These are phyloP conservation scores for Serendipita sp. DNA, from an alignment of 768 basidiomycete genomes.

Conservation along the genomic window DNA sequence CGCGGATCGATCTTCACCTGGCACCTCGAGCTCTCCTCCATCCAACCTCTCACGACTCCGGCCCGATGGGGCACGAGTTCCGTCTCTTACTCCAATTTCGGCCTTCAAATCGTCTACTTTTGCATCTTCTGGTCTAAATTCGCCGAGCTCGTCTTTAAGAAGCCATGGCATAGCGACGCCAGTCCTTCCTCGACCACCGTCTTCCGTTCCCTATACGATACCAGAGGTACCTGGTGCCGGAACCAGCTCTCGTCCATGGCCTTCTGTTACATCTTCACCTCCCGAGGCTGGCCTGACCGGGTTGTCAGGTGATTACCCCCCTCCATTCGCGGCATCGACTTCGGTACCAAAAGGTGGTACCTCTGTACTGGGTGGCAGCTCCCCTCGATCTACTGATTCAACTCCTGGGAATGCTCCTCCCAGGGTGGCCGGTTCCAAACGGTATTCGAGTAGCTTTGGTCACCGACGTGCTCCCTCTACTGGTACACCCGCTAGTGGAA, in stretches of 20 bases:
- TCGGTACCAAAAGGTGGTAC: not conserved
- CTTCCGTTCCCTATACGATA: not conserved
- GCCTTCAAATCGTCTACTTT: conserved; percentile 3
- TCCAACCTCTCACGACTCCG: not conserved
- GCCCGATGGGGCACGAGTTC: not conserved
- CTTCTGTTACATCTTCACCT: not conserved
- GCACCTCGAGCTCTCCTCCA: not conserved
- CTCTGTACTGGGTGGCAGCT: conserved; percentile 10
- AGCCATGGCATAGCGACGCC: not conserved
- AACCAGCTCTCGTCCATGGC: not conserved
- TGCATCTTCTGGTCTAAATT: not conserved
- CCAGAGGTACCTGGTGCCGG: not conserved
- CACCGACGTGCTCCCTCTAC: conserved; percentile 41
- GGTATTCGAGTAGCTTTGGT: conserved; percentile 67
- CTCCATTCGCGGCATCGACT: not conserved
- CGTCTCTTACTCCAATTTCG: not conserved
- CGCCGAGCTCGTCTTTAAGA: not conserved
- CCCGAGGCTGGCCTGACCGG: not conserved
- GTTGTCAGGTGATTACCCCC: not conserved
- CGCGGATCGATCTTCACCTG: not conserved
- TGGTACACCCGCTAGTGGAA: conserved; percentile 16
- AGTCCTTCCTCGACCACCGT: not conserved
- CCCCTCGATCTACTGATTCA: conserved; percentile 23
- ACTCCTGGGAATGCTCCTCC: conserved; percentile 26
- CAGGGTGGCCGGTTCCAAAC: conserved; percentile 40